Percentiles rank a stretch among this genome's conserved stretches.
These are phyloP conservation scores for Auriscalpium microsporum DNA, from an alignment of 768 basidiomycete species.

Conservation along the genomic window DNA sequence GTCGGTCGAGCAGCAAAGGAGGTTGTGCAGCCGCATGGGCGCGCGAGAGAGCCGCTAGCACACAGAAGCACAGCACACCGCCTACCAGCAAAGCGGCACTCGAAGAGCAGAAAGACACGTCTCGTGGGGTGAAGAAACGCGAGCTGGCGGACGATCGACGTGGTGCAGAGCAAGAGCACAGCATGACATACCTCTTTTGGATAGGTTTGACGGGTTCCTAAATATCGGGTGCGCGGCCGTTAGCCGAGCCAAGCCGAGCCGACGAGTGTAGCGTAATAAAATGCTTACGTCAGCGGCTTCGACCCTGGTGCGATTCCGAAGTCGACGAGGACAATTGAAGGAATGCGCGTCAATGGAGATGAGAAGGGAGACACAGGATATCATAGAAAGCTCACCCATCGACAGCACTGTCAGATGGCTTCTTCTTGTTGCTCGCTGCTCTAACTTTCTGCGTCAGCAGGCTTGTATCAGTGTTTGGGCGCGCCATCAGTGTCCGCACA, in stretches of 20 bases:
- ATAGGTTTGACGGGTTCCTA: constrained; percentile 13
- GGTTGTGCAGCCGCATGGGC: constrained; percentile 10
- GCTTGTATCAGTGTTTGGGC: too few species aligned
- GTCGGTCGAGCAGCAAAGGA: constrained; percentile 10
- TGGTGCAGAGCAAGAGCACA: constrained; percentile 1
- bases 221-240: neutral
- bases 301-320: constrained; percentile 2
- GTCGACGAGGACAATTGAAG: neutral
- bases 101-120: constrained; percentile 3
- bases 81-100: constrained; percentile 5
- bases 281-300: constrained; percentile 1
- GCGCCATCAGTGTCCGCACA: too few species aligned
- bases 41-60: neutral
- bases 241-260: neutral
- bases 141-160: neutral
- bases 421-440: too few species aligned
- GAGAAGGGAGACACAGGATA: too few species aligned
- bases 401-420: too few species aligned
- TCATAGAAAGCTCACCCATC: too few species aligned
- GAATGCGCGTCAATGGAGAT: neutral
- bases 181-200: constrained; percentile 13
- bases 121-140: neutral
- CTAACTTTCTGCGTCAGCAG: too few species aligned
- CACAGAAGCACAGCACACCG: neutral
- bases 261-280: too few species aligned